Evolutionary conservation across 2,329 filamentous ascomycete species (phyloP).

Genomic region (Laburnicola sp.): DNA sequence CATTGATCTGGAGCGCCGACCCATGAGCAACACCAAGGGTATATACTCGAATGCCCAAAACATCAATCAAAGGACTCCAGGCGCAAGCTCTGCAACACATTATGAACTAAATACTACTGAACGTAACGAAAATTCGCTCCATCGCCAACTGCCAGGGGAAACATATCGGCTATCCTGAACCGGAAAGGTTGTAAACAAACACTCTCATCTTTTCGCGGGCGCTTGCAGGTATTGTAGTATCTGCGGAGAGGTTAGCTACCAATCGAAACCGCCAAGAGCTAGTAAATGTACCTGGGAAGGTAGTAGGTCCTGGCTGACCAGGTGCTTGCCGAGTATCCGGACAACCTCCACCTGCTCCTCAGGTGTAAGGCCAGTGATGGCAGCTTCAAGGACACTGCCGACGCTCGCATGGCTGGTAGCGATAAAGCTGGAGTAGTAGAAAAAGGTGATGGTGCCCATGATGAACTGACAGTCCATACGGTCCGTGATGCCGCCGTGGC

Average conservation of each 20-base stretch:
- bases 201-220: neutral
- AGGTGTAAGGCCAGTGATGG: slow-evolving; percentile 81
- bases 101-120: slow-evolving; percentile 6
- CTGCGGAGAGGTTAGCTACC: neutral
- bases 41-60: neutral
- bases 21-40: neutral
- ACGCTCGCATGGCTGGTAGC: slow-evolving; percentile 83
- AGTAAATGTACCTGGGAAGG: slow-evolving; percentile 53
- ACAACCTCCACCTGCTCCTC: slow-evolving; percentile 88
- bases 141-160: neutral
- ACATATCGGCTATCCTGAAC: neutral
- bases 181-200: neutral
- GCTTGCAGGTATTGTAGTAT: slow-evolving; percentile 3
- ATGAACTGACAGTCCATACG: slow-evolving; percentile 99
- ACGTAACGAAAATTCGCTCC: neutral
- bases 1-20: neutral
- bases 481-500: slow-evolving; percentile 96
- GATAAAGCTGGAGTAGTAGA: slow-evolving; percentile 98
- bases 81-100: neutral
- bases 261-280: neutral
- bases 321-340: slow-evolving; percentile 63
- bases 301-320: slow-evolving; percentile 65
- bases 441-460: slow-evolving; percentile 98
- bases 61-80: neutral
- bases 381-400: slow-evolving; percentile 84